Evolutionary conservation across 1,284 basidiomycete species (phyloP).

Genomic region (Ustilago lituana): DNA sequence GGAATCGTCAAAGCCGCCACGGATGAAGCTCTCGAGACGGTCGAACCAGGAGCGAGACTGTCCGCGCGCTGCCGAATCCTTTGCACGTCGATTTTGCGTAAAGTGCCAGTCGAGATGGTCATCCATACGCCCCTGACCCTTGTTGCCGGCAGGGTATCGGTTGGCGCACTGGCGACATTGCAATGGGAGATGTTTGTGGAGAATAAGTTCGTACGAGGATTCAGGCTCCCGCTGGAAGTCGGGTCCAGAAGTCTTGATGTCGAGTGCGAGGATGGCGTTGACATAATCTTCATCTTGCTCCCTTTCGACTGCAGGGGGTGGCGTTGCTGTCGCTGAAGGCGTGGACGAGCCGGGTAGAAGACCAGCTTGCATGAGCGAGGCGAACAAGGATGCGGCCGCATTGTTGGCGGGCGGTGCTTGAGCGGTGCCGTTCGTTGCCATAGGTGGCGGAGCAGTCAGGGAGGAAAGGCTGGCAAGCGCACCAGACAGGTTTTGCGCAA

Average conservation of each 20-base stretch:
- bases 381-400: constrained; percentile 52
- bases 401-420: constrained; percentile 7
- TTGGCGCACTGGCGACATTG: constrained; percentile 95
- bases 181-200: constrained; percentile 73
- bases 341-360: constrained; percentile 49
- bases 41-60: constrained; percentile 92
- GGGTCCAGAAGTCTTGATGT: constrained; percentile 76
- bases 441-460: constrained; percentile 5
- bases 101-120: constrained; percentile 98
- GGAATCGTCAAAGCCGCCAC: constrained; percentile 44
- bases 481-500: constrained; percentile 35
- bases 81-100: constrained; percentile 87
- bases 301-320: constrained; percentile 68
- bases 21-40: constrained; percentile 75
- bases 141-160: constrained; percentile 78
- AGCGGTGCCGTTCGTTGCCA: constrained; percentile 1
- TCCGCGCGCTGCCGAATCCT: constrained; percentile 83
- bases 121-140: constrained; percentile 82
- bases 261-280: constrained; percentile 76
- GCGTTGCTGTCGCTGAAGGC: constrained; percentile 50
- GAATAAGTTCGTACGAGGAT: constrained; percentile 51
- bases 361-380: constrained; percentile 62
- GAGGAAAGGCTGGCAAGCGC: constrained; percentile 32
- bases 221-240: constrained; percentile 79
- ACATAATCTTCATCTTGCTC: constrained; percentile 74